phyloP scores from a whole-genome alignment of 2,329 filamentous ascomycete species.

The Epichloe uncinata region DNA sequence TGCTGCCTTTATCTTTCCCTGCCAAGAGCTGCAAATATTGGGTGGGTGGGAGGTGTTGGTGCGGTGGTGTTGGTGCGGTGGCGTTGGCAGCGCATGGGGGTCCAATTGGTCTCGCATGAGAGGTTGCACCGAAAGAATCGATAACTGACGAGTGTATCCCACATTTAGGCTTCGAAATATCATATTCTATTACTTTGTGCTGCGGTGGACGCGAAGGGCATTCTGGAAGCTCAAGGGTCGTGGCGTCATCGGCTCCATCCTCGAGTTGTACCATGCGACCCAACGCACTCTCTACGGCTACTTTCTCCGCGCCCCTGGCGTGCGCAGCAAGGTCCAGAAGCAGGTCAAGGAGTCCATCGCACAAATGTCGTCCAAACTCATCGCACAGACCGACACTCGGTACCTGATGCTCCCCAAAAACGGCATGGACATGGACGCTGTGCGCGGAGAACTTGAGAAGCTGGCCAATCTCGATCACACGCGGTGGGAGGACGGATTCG shows the following conservation, averaged over 20 bases:
- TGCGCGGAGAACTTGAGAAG: conserved; percentile 66
- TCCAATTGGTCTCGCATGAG: neutral
- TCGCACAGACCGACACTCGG: conserved; percentile 57
- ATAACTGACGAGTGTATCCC: neutral
- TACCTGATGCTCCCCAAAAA: conserved; percentile 69
- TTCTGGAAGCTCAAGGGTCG: conserved; percentile 82
- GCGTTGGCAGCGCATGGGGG: neutral
- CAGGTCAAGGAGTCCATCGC: conserved; percentile 69
- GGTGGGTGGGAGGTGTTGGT: neutral
- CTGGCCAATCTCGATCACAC: conserved; percentile 85
- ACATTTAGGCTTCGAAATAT: conserved; percentile 59
- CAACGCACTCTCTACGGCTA: conserved; percentile 68
- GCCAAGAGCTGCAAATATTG: neutral
- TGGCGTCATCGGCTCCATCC: conserved; percentile 66
- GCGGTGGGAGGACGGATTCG: conserved; percentile 88
- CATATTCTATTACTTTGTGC: conserved; percentile 75
- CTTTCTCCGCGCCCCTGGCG: conserved; percentile 76
- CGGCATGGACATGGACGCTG: conserved; percentile 66
- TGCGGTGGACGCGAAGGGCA: conserved; percentile 67
- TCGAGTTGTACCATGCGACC: conserved; percentile 58
- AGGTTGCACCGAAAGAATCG: neutral
- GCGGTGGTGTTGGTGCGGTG: neutral
- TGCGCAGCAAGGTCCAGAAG: conserved; percentile 72
- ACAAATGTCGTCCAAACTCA: conserved; percentile 74
- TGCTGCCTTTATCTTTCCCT: neutral